Conservation (phyloP, 306 rosid genomes). For the Prunus padus region DNA sequence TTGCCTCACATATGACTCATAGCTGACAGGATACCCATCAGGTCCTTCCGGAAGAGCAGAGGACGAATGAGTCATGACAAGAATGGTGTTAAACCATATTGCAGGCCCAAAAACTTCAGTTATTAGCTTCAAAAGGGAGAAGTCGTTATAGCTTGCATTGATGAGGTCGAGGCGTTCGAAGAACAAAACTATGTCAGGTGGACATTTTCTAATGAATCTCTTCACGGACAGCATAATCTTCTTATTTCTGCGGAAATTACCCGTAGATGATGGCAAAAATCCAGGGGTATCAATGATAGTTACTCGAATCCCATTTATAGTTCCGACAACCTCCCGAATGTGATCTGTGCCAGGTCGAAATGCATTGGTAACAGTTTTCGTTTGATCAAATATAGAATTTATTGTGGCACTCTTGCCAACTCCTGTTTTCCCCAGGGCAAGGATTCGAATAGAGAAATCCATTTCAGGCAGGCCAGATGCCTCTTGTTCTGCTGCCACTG, state of each 20-base stretch:
- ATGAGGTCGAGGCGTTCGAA: slow-evolving; percentile 84
- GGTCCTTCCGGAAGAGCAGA: slow-evolving; percentile 79
- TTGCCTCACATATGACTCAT: slow-evolving; percentile 61
- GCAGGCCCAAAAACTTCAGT: slow-evolving; percentile 84
- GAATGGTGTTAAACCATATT: slow-evolving; percentile 89
- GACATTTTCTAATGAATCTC: slow-evolving; percentile 74
- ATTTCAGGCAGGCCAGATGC: slow-evolving; percentile 50
- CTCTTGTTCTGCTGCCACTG: slow-evolving; percentile 61
- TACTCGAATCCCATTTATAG: slow-evolving; percentile 63
- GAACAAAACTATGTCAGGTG: slow-evolving; percentile 90
- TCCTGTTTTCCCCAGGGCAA: slow-evolving; percentile 89
- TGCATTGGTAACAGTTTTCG: slow-evolving; percentile 71
- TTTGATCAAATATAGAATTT: slow-evolving; percentile 82
- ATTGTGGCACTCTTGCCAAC: slow-evolving; percentile 99
- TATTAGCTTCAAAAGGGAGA: slow-evolving; percentile 62
- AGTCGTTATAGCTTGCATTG: slow-evolving; percentile 44
- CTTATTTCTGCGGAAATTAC: slow-evolving; percentile 72
- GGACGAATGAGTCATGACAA: slow-evolving; percentile 92
- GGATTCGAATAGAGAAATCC: slow-evolving; percentile 80
- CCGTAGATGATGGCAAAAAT: slow-evolving; percentile 56
- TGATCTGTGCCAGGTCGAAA: slow-evolving; percentile 84
- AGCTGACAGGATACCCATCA: slow-evolving; percentile 58
- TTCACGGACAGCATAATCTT: slow-evolving; percentile 71
- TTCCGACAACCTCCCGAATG: slow-evolving; percentile 79
- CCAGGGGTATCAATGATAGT: slow-evolving; percentile 93